Conservation (phyloP, 2,329 filamentous ascomycete genomes). For the Byssochlamys sp. region DNA sequence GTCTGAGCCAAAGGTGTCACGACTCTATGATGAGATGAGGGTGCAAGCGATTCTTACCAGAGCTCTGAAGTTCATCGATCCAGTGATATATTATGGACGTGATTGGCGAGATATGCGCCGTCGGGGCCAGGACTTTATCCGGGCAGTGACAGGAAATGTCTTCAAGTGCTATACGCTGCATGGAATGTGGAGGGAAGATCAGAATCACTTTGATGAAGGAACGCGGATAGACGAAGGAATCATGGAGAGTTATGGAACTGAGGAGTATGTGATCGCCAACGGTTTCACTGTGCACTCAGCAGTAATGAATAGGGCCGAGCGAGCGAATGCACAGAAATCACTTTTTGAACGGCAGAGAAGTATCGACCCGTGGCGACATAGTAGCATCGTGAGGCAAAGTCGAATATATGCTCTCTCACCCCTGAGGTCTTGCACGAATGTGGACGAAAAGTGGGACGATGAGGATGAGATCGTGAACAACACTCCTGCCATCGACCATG, state of each 20-base stretch:
- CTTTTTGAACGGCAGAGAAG: neutral
- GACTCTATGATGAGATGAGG: slow-evolving; percentile 3
- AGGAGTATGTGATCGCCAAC: slow-evolving; percentile 6
- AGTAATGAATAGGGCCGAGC: neutral
- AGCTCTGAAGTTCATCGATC: slow-evolving; percentile 14
- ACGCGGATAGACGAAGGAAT: slow-evolving; percentile 7
- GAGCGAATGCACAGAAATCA: neutral
- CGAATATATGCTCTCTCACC: neutral
- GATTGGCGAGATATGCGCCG: neutral
- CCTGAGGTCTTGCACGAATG: neutral
- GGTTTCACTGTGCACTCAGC: slow-evolving; percentile 6
- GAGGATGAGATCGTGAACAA: neutral
- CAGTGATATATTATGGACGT: slow-evolving; percentile 9
- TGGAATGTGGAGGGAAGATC: slow-evolving; percentile 12
- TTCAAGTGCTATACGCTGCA: slow-evolving; percentile 16
- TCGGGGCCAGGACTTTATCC: slow-evolving; percentile 6
- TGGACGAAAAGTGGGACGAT: neutral
- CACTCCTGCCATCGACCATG: neutral
- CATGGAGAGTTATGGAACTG: neutral
- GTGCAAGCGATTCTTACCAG: slow-evolving; percentile 7
- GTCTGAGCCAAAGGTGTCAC: slow-evolving; percentile 7
- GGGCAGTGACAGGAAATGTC: slow-evolving; percentile 5
- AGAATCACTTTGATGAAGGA: neutral
- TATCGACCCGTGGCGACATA: neutral
- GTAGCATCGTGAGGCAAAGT: neutral